Evolutionary conservation across 164 flowering plant genomes (phyloP), one percentile per base, ranked within the genome.

Genomic region (Vitis riparia): DNA sequence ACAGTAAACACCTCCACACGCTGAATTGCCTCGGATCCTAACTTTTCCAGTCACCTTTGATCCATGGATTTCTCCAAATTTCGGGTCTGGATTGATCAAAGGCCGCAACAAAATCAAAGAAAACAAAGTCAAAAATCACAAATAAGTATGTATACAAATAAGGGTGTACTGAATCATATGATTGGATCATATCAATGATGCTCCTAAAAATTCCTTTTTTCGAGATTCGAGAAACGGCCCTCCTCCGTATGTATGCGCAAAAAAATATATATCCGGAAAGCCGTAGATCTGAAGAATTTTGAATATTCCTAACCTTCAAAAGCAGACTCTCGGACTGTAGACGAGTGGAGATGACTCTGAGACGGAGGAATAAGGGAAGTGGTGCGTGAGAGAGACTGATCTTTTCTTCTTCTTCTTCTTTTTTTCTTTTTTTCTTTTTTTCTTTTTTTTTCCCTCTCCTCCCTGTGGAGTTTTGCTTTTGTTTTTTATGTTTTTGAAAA

Each of bases 11-110:
- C 51, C 69, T 55, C 69, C 63, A 55, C 32, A 51, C 49, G 51
- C 68, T 47, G 49, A 59, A 8, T 37, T 69, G 66, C 85, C 82
- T 82, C 68, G 88, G 88, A 84, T 84, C 71, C 88, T 71, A 75
- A 23, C 75, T 56, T 76, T 77, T 57, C 66, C 59, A 50, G 51
- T 8, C 59, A 52, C 9, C 74, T 69, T 55, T 55, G 12, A 16
- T 65, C 60, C 49, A 52, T 32, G 29, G 14, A 53, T 53, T 12
- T 0, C 48, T 5, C 11, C 13, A n/a, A 61, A 61, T 49, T 30
- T 14, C 32, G 8, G 44, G 44, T 37, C 44, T 61, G 5, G 8
- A 17, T 51, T 11, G 14, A 16, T 52, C 14, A 13, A 23, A 23
- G 27, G 27, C 27, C 27, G 27, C 27, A 23, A 23, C 15, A 29